Base-by-base conservation (phyloP, 192 early-diverging fungal species). In the Phlyctochytrium arcticum region DNA sequence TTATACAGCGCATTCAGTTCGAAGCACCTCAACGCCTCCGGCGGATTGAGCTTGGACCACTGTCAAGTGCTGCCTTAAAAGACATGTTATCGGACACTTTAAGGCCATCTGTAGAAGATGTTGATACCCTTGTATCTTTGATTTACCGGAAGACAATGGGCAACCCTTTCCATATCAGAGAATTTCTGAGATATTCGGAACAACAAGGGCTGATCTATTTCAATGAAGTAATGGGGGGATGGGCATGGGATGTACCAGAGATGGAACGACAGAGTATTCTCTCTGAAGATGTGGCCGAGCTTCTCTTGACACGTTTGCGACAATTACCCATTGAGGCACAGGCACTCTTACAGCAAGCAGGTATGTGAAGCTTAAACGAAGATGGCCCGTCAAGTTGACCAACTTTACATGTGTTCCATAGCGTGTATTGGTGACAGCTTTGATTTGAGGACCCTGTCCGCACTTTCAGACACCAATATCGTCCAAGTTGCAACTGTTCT, bases 171-270 rank as follows among this genome's bases (percentile, higher is more conserved):
- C 61, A 74, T 54, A 37, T 82, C 30, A 36, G 54, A 7, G 75
- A 82, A 57, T 74, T 75, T 57, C 58, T 77, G 5, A 36, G 67
- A 30, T 69, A 68, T 60, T 60, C 62, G 17, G 72, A 79, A 35
- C 59, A 59, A 46, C 50, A 57, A 34, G 67, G 65, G 19, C 48
- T 72, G 31, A 50, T 82, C 9, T 65, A 65, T 30, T 74, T 82
- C 50, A 70, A 79, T 42, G 70, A 75, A 24, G 62, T 67, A 6
- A 49, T 56, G 29, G 65, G 34, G 17, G 72, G 65, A 21, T 82
- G 80, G 80, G 69, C 71, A 15, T 82, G 80, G 80, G 73, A 77
- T 61, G 24, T 82, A 8, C 36, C 55, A 7, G 61, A 58, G 5
- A 48, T 82, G 31, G 80, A 82, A 21, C 60, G 67, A 9, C 59